phyloP scores from a whole-genome alignment of 176 grass and related monocot species.

The Oryza nivara region DNA sequence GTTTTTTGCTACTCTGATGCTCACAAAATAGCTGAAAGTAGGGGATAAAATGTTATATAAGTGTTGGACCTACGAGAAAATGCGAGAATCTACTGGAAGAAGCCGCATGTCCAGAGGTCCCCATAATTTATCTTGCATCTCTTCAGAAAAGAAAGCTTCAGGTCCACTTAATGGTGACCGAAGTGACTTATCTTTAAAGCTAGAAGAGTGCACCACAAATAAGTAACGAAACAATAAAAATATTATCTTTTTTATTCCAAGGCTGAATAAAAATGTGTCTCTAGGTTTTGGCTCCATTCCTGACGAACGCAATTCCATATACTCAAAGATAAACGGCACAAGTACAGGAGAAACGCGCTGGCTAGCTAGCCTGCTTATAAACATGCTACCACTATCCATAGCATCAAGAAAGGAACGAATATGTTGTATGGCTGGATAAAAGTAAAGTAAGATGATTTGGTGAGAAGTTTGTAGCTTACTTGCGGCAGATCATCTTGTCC shows the following conservation, averaged over 20 bases:
- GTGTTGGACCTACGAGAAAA: not conserved
- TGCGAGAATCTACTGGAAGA: conserved; percentile 4
- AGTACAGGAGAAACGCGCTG: not conserved
- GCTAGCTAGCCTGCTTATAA: not conserved
- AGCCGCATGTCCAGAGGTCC: not conserved
- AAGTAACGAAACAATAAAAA: not conserved
- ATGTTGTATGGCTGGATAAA: not conserved
- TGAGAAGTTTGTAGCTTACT: conserved; percentile 31
- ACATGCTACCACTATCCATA: not conserved
- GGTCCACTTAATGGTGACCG: not conserved
- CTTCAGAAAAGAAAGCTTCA: not conserved
- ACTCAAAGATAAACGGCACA: not conserved
- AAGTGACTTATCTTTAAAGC: not conserved
- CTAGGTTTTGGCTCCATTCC: not conserved
- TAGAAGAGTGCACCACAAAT: not conserved
- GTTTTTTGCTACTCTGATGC: not conserved
- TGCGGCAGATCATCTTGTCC: conserved; percentile 80
- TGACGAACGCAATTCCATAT: not conserved
- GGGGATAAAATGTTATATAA: not conserved
- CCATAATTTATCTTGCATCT: not conserved
- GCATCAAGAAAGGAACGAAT: not conserved
- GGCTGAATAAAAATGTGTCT: not conserved
- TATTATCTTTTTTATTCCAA: not conserved
- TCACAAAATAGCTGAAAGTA: not conserved
- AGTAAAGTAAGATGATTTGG: not conserved